Evolutionary conservation across 2,329 filamentous ascomycete species (phyloP).

Genomic region (Saccharata proteae): DNA sequence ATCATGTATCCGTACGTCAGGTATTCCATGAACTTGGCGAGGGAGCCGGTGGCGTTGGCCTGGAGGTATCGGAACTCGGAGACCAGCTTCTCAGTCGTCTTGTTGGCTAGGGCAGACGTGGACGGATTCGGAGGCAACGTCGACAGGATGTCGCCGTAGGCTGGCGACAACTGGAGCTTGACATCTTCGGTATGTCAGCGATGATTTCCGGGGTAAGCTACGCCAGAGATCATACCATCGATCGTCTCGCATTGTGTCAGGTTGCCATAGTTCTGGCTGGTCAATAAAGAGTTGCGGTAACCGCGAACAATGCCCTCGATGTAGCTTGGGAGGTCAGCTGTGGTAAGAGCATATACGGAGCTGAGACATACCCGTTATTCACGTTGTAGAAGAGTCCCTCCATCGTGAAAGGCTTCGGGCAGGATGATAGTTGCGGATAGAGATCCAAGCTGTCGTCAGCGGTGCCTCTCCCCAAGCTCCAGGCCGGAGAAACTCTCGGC

Average conservation of each 20-base stretch:
- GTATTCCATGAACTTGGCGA: constrained; percentile 95
- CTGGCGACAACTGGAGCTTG: constrained; percentile 90
- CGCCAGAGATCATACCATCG: constrained; percentile 52
- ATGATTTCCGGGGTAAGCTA: background rate
- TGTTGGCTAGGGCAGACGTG: constrained; percentile 84
- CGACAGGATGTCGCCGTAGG: constrained; percentile 94
- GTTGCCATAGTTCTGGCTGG: constrained; percentile 83
- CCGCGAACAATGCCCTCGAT: constrained; percentile 95
- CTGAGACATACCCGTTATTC: constrained; percentile 62
- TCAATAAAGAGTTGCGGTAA: constrained; percentile 89
- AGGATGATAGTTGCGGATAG: no score
- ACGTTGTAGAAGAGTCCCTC: constrained; percentile 92
- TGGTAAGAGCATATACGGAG: background rate
- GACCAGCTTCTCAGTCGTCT: constrained; percentile 96
- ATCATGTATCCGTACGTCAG: constrained; percentile 99
- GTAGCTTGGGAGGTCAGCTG: constrained; percentile 48
- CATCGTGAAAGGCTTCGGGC: no score
- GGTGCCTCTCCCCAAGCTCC: no score
- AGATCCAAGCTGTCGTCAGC: no score
- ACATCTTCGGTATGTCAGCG: constrained; percentile 52
- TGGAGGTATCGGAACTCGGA: constrained; percentile 94
- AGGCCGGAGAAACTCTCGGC: no score
- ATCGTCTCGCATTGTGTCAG: constrained; percentile 96
- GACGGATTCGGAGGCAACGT: constrained; percentile 92
- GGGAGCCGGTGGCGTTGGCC: constrained; percentile 80